phyloP scores from a whole-genome alignment of 192 early-diverging fungal genomes.

The Helicostylum pulchrum region DNA sequence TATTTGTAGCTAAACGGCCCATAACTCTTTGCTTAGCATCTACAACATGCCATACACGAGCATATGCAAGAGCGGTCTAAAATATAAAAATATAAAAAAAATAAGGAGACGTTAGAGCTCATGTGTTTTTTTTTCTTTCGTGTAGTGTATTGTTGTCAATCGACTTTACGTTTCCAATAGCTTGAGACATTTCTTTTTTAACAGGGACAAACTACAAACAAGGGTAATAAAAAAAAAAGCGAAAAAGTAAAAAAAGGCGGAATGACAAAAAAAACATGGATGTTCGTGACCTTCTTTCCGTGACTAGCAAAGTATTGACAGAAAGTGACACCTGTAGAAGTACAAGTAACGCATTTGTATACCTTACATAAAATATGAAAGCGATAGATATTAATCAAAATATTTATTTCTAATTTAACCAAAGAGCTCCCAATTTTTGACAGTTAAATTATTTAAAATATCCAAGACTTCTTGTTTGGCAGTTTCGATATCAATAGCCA shows the following conservation, averaged over 20 bases:
- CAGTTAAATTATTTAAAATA: slow-evolving; percentile 27
- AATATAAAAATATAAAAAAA: neutral
- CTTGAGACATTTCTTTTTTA: slow-evolving; percentile 47
- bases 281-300: too few species aligned
- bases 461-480: slow-evolving; percentile 43
- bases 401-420: neutral
- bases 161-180: slow-evolving; percentile 49
- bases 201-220: too few species aligned
- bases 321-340: too few species aligned
- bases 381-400: too few species aligned
- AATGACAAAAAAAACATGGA: too few species aligned
- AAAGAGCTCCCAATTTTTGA: slow-evolving; percentile 7
- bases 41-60: slow-evolving; percentile 89
- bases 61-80: slow-evolving; percentile 80
- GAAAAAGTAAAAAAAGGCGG: slow-evolving; percentile 7
- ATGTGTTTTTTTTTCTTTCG: neutral
- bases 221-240: slow-evolving; percentile 6
- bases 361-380: too few species aligned
- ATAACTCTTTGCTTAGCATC: slow-evolving; percentile 84
- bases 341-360: too few species aligned
- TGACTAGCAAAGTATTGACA: too few species aligned
- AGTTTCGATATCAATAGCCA: slow-evolving; percentile 30
- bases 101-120: neutral
- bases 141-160: too few species aligned
- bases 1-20: slow-evolving; percentile 80